Conservation (phyloP, 2,329 filamentous ascomycete species). For the Cladosporium sp. region DNA sequence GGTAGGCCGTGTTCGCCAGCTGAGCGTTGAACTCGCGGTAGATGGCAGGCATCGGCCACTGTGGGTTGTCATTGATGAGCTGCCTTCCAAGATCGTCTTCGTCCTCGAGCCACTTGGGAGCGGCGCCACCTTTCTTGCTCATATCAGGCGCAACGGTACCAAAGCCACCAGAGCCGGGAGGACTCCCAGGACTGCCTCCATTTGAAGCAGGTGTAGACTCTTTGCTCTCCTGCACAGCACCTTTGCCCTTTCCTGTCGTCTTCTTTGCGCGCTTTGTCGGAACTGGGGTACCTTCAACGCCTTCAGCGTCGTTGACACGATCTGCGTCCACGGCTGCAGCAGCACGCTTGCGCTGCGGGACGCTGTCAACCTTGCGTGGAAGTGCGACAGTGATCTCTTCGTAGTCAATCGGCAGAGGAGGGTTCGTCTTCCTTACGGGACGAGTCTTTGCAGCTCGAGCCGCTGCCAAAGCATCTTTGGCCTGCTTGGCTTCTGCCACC, state of each 20-base stretch:
- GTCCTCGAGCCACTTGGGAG: not conserved
- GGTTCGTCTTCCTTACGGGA: not conserved
- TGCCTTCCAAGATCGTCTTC: not conserved
- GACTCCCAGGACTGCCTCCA: not conserved
- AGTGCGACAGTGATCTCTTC: not conserved
- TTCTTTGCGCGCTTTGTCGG: not conserved
- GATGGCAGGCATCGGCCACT: not conserved
- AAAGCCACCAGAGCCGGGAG: not conserved
- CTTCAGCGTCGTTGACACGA: not conserved
- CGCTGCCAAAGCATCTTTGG: not conserved
- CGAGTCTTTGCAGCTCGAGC: too few species aligned
- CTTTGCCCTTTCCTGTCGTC: not conserved
- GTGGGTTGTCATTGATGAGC: not conserved
- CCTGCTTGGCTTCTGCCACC: not conserved
- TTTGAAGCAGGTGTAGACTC: not conserved
- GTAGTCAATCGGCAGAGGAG: not conserved
- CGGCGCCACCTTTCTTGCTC: not conserved
- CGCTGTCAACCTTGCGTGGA: not conserved
- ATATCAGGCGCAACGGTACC: not conserved
- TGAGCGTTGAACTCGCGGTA: not conserved
- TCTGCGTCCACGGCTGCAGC: not conserved
- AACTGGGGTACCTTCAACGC: not conserved
- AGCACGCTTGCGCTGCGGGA: not conserved
- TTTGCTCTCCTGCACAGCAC: not conserved
- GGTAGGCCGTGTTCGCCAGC: constrained; percentile 2